Evolutionary conservation across 2,329 filamentous ascomycete genomes (phyloP).

Genomic region (Nemania bipapillata): DNA sequence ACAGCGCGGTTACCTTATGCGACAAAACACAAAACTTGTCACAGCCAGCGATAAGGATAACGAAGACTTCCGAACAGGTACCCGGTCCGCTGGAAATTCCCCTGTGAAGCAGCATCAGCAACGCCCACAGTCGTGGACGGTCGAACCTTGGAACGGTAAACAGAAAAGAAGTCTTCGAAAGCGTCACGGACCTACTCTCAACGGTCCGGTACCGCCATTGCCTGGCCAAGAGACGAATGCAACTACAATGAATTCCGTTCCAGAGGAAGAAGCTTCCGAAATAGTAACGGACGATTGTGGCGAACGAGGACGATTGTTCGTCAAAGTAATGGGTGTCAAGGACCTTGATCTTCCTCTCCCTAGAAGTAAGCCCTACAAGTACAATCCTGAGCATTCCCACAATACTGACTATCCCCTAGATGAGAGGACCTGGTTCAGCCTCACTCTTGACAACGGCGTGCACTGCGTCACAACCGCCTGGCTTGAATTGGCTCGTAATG

Average conservation of each 20-base stretch:
- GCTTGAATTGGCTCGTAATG: conserved; percentile 89
- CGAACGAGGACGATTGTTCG: conserved; percentile 90
- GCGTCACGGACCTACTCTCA: conserved; percentile 58
- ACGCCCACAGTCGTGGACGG: conserved; percentile 91
- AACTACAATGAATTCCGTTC: conserved; percentile 70
- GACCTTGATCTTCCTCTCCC: conserved; percentile 92
- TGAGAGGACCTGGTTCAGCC: conserved; percentile 91
- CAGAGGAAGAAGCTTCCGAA: conserved; percentile 74
- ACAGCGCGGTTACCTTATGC: conserved; percentile 98
- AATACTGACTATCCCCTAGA: conserved; percentile 60
- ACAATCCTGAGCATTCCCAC: neutral
- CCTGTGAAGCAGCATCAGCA: conserved; percentile 75
- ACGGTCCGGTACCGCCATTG: conserved; percentile 79
- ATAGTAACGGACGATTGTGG: conserved; percentile 76
- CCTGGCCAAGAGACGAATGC: conserved; percentile 89
- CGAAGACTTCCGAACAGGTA: conserved; percentile 63
- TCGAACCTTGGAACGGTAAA: conserved; percentile 95
- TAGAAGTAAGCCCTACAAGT: conserved; percentile 72
- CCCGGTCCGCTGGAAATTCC: conserved; percentile 73
- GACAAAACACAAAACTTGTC: conserved; percentile 97
- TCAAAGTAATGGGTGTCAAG: conserved; percentile 98
- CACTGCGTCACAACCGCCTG: conserved; percentile 97
- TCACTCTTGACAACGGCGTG: conserved; percentile 97
- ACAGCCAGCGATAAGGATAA: conserved; percentile 83
- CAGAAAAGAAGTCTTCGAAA: conserved; percentile 72